Evolutionary conservation across 2,329 filamentous ascomycete species (phyloP).

Genomic region (Elsinoe ampelina): DNA sequence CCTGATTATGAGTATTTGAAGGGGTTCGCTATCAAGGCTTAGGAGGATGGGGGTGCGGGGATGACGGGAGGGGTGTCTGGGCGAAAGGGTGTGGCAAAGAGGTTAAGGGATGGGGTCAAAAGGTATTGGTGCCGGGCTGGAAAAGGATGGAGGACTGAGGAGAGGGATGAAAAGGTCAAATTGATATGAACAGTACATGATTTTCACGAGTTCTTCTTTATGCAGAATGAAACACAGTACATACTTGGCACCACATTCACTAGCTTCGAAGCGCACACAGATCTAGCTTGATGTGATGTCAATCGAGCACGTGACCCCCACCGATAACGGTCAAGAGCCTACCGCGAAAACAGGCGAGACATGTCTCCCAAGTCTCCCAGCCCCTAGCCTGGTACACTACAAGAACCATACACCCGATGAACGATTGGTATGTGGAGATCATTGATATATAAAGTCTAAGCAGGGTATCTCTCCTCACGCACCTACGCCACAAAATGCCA

Average conservation of each 20-base stretch:
- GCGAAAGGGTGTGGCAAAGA: too few relatives aligned
- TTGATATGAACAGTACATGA: not conserved
- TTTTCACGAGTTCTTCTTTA: not conserved
- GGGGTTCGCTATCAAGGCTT: conserved; percentile 57
- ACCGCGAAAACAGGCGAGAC: too few relatives aligned
- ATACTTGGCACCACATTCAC: too few relatives aligned
- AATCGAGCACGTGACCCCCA: too few relatives aligned
- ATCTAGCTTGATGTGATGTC: too few relatives aligned
- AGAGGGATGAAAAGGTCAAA: not conserved
- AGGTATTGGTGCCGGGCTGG: too few relatives aligned
- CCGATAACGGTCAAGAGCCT: too few relatives aligned
- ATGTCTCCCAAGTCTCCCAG: too few relatives aligned
- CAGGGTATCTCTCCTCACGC: not conserved
- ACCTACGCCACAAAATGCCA: not conserved
- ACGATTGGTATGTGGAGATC: not conserved
- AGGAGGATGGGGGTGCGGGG: not conserved
- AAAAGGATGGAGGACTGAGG: not conserved
- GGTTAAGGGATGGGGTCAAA: too few relatives aligned
- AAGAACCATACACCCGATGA: not conserved
- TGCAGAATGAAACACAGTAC: too few relatives aligned
- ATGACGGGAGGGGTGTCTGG: not conserved
- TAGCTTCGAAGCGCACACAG: too few relatives aligned
- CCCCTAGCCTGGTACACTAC: too few relatives aligned
- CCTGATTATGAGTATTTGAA: conserved; percentile 74
- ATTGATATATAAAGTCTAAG: conserved; percentile 1